phyloP scores from a whole-genome alignment of 306 rosid species.

The Lupinus albus region DNA sequence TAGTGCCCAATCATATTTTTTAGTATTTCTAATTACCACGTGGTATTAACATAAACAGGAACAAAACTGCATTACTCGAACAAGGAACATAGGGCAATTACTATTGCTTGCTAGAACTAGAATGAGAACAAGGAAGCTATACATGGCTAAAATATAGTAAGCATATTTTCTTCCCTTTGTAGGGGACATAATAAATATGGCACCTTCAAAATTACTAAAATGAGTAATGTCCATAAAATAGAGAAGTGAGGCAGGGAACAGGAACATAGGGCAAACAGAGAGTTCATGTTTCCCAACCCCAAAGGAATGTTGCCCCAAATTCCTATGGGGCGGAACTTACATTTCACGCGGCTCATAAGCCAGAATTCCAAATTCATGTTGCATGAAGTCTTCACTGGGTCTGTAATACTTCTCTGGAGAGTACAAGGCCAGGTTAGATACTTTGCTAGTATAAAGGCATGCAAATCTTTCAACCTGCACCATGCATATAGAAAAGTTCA shows the following conservation, averaged over 20 bases:
- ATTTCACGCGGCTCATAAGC: conserved; percentile 48
- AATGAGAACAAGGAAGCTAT: conserved; percentile 24
- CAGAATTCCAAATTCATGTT: conserved; percentile 81
- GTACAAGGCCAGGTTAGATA: conserved; percentile 81
- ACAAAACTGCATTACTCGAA: neutral
- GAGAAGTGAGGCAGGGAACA: neutral
- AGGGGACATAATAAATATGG: conserved; percentile 7
- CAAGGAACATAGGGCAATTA: too few relatives aligned
- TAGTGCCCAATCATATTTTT: neutral
- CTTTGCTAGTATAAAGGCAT: conserved; percentile 91
- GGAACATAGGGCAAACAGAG: neutral
- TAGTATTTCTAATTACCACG: neutral
- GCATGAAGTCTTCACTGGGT: conserved; percentile 96
- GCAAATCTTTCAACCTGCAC: conserved; percentile 97
- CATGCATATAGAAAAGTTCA: neutral
- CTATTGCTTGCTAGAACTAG: too few relatives aligned
- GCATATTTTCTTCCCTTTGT: neutral
- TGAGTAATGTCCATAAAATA: conserved; percentile 1
- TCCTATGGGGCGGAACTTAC: neutral
- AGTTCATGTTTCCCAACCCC: conserved; percentile 38
- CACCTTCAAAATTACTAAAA: neutral
- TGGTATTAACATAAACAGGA: neutral
- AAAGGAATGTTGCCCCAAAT: conserved; percentile 25
- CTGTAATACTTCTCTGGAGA: conserved; percentile 95
- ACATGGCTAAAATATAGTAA: conserved; percentile 16